Base-by-base conservation (phyloP, 176 grass and related monocot genomes). In the Musa schizocarpa region DNA sequence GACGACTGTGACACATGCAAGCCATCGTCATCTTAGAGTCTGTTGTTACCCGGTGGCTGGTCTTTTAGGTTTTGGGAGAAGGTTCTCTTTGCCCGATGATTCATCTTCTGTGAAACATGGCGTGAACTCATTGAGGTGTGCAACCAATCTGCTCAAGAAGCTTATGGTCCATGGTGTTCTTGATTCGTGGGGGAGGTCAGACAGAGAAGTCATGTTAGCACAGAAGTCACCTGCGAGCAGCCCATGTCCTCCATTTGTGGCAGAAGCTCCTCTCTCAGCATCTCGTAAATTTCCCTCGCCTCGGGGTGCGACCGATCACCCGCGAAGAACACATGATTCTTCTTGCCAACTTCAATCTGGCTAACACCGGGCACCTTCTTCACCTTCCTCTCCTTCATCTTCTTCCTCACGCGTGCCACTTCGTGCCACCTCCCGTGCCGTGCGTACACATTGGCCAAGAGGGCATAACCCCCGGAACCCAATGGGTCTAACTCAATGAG, bases 361-460 rank as follows among this genome's bases (percentile, higher is more conserved):
- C 86, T 92, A 50, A 73, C 80, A 25, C 81, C 85, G 1, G 89
- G 61, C 0, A 27, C 74, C 63, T 76, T 86, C 50, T 83, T 92
- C 21, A 53, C 68, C 11, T 81, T 92, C 62, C 78, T 77, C 65
- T 79, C 66, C 78, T 62, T 92, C 75, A 83, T 79, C 50, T 63
- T 73, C 81, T 79, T 88, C 81, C 89, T 86, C 77, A 86, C 23
- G 5, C 26, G 82, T 49, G 77, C 86, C 68, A 71, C 66, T 29
- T 81, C 71, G 13, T 69, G 69, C 85, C 89, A 83, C 77, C 50
- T 69, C 19, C 71, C 75, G 49, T 65, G 49, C 13, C 83, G 76
- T 1, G 71, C 89, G 50, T 85, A 83, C 25, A 88, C 19, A 81
- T 86, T 88, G 67, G 83, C 85, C 50, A 92, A 72, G 56, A 83